A percentile compares a stretch with the other conserved stretches of the same genome.
Conservation (phyloP, 2,329 filamentous ascomycete genomes). For the Aspergillus sp. region DNA sequence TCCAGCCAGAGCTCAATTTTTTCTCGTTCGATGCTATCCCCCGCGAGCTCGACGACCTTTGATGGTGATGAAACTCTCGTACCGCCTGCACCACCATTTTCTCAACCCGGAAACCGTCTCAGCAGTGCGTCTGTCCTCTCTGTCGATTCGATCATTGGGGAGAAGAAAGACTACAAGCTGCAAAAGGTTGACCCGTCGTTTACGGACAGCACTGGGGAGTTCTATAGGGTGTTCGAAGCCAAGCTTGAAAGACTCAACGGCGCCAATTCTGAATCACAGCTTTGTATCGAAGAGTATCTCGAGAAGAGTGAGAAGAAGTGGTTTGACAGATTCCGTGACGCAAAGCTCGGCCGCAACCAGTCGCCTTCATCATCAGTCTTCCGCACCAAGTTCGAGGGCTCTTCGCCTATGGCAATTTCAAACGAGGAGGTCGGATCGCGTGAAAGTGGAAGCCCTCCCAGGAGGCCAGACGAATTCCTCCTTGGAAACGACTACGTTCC, state of each 20-base stretch:
- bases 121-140: slow-evolving; percentile 56
- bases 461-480: slow-evolving; percentile 58
- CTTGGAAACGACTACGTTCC: slow-evolving; percentile 61
- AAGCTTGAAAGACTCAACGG: slow-evolving; percentile 61
- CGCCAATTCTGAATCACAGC: slow-evolving; percentile 60
- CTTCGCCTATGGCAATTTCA: slow-evolving; percentile 46
- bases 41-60: slow-evolving; percentile 35
- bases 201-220: slow-evolving; percentile 66
- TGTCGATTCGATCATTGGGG: slow-evolving; percentile 61
- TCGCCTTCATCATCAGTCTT: slow-evolving; percentile 43
- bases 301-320: slow-evolving; percentile 70
- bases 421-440: slow-evolving; percentile 43
- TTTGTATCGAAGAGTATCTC: slow-evolving; percentile 69
- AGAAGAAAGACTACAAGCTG: slow-evolving; percentile 65
- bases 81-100: slow-evolving; percentile 31
- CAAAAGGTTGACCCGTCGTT: slow-evolving; percentile 72
- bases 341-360: slow-evolving; percentile 59
- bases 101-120: slow-evolving; percentile 38
- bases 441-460: slow-evolving; percentile 41
- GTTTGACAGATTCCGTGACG: slow-evolving; percentile 64
- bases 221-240: slow-evolving; percentile 62
- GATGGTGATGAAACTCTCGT: slow-evolving; percentile 40
- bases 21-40: slow-evolving; percentile 27
- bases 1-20: slow-evolving; percentile 33
- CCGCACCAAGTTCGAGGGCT: slow-evolving; percentile 36